Percentiles rank a stretch among this genome's conserved stretches.
Conservation (phyloP, 2,329 filamentous ascomycete species). For the Penicillium sp. region DNA sequence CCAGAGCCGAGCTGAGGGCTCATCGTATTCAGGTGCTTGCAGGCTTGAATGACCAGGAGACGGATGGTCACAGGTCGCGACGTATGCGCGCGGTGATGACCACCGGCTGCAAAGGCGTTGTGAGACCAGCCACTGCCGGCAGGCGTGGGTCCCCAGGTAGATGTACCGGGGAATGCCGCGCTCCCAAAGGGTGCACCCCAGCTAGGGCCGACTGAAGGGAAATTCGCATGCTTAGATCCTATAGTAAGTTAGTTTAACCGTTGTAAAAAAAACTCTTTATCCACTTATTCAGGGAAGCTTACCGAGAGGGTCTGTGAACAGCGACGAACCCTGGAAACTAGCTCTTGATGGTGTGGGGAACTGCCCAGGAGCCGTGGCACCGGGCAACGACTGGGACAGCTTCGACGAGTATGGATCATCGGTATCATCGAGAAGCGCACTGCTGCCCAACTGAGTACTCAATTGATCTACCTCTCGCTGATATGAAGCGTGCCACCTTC, state of each 20-base stretch:
- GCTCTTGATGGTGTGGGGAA: conserved; percentile 39
- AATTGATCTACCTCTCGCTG: conserved; percentile 63
- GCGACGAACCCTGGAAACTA: conserved; percentile 39
- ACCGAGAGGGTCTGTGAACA: conserved; percentile 43
- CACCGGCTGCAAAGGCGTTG: conserved; percentile 48
- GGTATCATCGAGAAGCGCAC: conserved; percentile 71
- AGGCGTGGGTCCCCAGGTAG: conserved; percentile 37
- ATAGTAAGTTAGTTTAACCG: conserved; percentile 14
- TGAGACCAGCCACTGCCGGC: conserved; percentile 45
- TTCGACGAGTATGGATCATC: conserved; percentile 60
- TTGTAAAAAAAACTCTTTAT: neutral
- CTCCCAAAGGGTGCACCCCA: conserved; percentile 36
- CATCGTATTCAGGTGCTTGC: conserved; percentile 56
- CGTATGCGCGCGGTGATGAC: conserved; percentile 48
- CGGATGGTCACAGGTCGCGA: conserved; percentile 66
- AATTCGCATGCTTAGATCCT: conserved; percentile 34
- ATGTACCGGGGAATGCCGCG: conserved; percentile 32
- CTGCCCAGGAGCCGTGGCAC: conserved; percentile 52
- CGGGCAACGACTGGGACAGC: conserved; percentile 42
- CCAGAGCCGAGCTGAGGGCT: conserved; percentile 44
- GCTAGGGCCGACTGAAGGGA: conserved; percentile 26
- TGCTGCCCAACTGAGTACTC: conserved; percentile 79
- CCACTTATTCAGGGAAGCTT: conserved; percentile 1
- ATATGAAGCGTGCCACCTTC: conserved; percentile 37
- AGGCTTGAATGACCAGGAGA: conserved; percentile 70